Evolutionary conservation across 2,329 filamentous ascomycete genomes (phyloP).

Genomic region (Mollisia scopiformis): DNA sequence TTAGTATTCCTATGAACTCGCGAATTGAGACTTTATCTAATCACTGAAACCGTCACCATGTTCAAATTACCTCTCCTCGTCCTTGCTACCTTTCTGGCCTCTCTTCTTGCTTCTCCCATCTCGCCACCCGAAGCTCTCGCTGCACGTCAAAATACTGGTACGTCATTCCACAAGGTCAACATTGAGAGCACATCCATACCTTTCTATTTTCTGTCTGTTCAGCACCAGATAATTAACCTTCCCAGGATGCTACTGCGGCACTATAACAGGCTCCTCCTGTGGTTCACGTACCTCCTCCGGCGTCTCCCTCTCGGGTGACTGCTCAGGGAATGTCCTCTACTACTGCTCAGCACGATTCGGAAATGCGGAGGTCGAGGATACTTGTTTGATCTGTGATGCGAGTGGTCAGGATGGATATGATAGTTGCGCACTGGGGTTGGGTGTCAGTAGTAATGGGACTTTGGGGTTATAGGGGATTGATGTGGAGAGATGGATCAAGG

Average conservation of each 20-base stretch:
- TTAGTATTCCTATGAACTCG: too few relatives aligned
- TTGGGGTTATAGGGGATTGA: not conserved
- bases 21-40: not conserved
- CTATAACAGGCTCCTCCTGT: constrained; percentile 6
- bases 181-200: too few relatives aligned
- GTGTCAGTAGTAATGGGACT: not conserved
- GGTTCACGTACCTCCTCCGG: constrained; percentile 7
- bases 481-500: not conserved
- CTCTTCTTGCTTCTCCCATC: not conserved
- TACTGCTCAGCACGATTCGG: constrained; percentile 2
- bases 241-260: constrained; percentile 12
- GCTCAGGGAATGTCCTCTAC: not conserved
- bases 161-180: too few relatives aligned
- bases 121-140: not conserved
- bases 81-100: not conserved
- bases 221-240: not conserved
- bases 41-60: not conserved
- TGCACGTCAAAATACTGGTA: constrained; percentile 4
- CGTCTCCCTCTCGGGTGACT: constrained; percentile 1
- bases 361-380: constrained; percentile 3
- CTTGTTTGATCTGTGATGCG: constrained; percentile 14
- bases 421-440: constrained; percentile 12
- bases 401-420: constrained; percentile 13
- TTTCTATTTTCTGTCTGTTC: not conserved
- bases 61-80: not conserved